phyloP scores from a whole-genome alignment of 2,329 filamentous ascomycete species.

The Diaporthe vexans region DNA sequence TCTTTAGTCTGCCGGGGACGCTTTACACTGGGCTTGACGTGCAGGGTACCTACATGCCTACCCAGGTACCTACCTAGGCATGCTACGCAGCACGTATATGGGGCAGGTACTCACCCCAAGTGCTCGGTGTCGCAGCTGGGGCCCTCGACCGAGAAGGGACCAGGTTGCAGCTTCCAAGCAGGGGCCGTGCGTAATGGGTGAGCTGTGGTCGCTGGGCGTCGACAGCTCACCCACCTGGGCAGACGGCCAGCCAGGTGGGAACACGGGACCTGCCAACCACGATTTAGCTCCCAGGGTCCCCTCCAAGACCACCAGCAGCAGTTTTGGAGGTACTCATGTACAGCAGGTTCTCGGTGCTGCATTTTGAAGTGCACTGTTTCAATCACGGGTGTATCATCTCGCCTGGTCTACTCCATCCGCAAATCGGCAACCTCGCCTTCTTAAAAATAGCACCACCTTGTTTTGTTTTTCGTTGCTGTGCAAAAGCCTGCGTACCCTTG shows the following conservation, averaged over 20 bases:
- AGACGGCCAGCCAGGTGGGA: not conserved
- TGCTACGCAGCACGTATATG: no score
- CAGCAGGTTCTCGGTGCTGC: no score
- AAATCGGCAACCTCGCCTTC: not conserved
- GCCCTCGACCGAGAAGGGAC: conserved; percentile 36
- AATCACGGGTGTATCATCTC: not conserved
- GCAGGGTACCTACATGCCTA: no score
- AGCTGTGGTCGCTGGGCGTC: not conserved
- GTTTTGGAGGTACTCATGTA: no score
- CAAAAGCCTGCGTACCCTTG: no score
- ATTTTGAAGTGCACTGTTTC: no score
- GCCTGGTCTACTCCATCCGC: not conserved
- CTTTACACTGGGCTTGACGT: not conserved
- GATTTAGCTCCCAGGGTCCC: not conserved
- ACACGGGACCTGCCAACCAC: not conserved
- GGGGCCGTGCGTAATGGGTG: conserved; percentile 32
- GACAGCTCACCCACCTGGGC: not conserved
- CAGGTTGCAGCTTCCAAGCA: conserved; percentile 40
- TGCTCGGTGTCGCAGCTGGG: conserved; percentile 32
- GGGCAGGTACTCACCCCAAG: not conserved
- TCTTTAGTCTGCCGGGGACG: conserved; percentile 6
- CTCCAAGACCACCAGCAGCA: no score
- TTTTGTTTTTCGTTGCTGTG: not conserved
- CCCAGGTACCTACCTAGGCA: no score
- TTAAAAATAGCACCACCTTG: not conserved